Evolutionary conservation across 75 land plant species (phyloP), one percentile per base, ranked within the genome.

Genomic region (Selaginella tamariscina): DNA sequence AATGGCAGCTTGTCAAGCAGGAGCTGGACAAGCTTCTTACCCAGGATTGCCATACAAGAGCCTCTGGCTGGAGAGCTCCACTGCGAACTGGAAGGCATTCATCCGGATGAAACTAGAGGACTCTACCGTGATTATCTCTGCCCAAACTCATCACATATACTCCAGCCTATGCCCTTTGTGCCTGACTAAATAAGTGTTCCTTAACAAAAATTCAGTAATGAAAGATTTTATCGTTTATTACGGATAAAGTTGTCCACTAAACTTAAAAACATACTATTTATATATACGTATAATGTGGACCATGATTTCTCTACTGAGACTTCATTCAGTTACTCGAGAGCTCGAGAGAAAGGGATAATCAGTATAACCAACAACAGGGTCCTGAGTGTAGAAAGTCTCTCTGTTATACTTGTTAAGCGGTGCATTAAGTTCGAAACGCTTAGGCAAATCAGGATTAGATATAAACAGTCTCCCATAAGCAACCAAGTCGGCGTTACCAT

Each of bases 401-500:
- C 81, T 60, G 64, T 79, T 29, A 54, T 79, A 79, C 56, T 71
- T 71, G 33, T 75, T 79, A 0, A 79, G 74, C 2, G 79, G 22
- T 9, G 79, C 56, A 71, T 79, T 64, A 22, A 75, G 28, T 31
- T 66, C 59, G 30, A 79, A 79, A 22, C 81, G 71, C 54, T 29
- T 63, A 11, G 81, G 81, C 44, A 79, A 32, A 54, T 79, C 81
- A 24, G 81, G 81, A 30, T 79, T 79, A 5, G 81, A 78, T 67
- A 79, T 24, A 28, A 79, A 79, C 31, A 24, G 21, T 1, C 80
- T 56, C 2, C n/a, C 80, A 62, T 77, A 90, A 0, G 88, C 80
- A 0, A 90, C 80, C 69, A 87, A 67, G 67, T 87, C 91, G 5
- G 96, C 84, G 26, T 83, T 56, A 0, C 71, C 74, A 9, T 26